Conservation (phyloP, 2,329 filamentous ascomycete species). For the Cercospora zeae-maydis region DNA sequence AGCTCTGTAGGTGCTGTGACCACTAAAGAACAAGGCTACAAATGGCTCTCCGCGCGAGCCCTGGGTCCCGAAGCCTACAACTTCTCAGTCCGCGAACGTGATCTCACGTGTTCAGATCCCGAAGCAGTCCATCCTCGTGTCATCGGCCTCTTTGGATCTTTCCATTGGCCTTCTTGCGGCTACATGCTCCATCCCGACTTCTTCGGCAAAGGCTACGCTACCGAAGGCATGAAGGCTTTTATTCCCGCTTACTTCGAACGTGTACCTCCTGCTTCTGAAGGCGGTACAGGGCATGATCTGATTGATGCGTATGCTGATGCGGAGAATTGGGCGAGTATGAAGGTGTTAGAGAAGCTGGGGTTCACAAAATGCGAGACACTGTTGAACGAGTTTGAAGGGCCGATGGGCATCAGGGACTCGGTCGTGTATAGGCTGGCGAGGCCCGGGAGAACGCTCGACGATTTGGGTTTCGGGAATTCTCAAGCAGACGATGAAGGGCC, state of each 20-base stretch:
- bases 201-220: constrained; percentile 42
- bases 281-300: constrained; percentile 34
- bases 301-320: constrained; percentile 48
- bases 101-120: constrained; percentile 41
- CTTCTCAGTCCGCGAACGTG: constrained; percentile 49
- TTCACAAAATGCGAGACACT: constrained; percentile 45
- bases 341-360: constrained; percentile 56
- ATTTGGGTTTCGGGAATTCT: constrained; percentile 20
- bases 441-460: constrained; percentile 28
- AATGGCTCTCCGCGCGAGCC: constrained; percentile 41
- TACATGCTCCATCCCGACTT: constrained; percentile 41
- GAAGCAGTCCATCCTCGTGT: constrained; percentile 58
- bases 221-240: constrained; percentile 44
- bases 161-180: constrained; percentile 42
- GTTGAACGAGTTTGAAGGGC: constrained; percentile 40
- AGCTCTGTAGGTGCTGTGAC: constrained; percentile 19
- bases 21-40: constrained; percentile 24
- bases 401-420: constrained; percentile 38
- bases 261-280: constrained; percentile 30
- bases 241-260: constrained; percentile 42
- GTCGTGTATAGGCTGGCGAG: constrained; percentile 36
- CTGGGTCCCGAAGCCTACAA: constrained; percentile 50
- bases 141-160: constrained; percentile 44
- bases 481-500: constrained; percentile 10
- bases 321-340: constrained; percentile 53